These are phyloP conservation scores for Epicoccum nigrum DNA, from an alignment of 2,329 filamentous ascomycete genomes.

Conservation along the genomic window DNA sequence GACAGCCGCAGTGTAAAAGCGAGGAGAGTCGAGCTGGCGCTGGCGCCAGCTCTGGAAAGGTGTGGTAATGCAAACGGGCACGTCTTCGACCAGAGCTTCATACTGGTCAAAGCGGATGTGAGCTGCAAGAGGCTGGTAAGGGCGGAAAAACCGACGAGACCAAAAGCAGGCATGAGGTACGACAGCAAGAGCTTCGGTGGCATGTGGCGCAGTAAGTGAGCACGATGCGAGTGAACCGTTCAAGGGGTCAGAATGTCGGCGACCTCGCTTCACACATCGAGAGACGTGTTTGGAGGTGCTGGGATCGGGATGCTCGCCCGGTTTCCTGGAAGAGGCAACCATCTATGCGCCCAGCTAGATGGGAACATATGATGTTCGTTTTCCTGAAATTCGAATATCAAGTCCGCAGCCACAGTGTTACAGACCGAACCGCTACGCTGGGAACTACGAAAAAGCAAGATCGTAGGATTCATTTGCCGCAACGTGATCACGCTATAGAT, in stretches of 20 bases:
- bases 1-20: conserved; percentile 20
- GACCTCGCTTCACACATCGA: not conserved
- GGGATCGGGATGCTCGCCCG: not conserved
- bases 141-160: conserved; percentile 21
- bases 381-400: not conserved
- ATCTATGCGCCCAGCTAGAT: conserved; percentile 5
- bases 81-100: conserved; percentile 46
- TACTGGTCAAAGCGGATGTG: conserved; percentile 47
- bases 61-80: conserved; percentile 48
- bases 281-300: not conserved
- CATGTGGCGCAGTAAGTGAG: conserved; percentile 23
- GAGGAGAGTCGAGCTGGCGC: conserved; percentile 40
- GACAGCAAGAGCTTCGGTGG: conserved; percentile 20
- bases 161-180: conserved; percentile 18
- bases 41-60: conserved; percentile 47
- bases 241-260: not conserved
- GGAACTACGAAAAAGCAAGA: conserved; percentile 3
- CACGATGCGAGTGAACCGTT: not conserved
- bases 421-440: not conserved
- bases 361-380: not conserved
- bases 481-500: not conserved
- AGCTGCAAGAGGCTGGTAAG: conserved; percentile 43
- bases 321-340: not conserved
- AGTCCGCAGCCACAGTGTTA: conserved; percentile 16
- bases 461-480: not conserved